A percentile compares a stretch with the other conserved stretches of the same genome.
Conservation (phyloP, 2,329 filamentous ascomycete genomes). For the Aspergillus arachidicola region DNA sequence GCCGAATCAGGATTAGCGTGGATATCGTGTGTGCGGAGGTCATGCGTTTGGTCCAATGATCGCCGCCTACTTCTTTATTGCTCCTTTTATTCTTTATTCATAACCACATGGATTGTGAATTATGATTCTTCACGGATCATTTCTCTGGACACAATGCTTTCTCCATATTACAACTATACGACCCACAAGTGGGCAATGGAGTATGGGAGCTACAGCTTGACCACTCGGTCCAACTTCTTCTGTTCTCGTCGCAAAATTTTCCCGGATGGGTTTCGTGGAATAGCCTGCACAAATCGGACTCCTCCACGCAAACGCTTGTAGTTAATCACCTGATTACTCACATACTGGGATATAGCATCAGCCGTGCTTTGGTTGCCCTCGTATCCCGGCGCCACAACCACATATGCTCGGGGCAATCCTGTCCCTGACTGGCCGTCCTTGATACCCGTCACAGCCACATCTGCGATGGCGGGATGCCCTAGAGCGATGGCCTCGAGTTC, state of each 20-base stretch:
- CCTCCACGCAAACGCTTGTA: too few species aligned
- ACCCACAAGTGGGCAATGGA: conserved; percentile 34
- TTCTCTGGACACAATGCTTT: neutral
- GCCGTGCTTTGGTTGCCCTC: too few species aligned
- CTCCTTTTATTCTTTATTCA: neutral
- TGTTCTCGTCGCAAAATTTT: too few species aligned
- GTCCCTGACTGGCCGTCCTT: conserved; percentile 58
- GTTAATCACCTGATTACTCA: too few species aligned
- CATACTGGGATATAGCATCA: too few species aligned
- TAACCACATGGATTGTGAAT: neutral
- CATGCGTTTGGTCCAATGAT: neutral
- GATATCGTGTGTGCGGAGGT: neutral
- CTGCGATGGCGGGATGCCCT: conserved; percentile 47
- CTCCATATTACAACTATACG: neutral
- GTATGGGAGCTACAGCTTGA: conserved; percentile 52
- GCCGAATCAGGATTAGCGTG: neutral
- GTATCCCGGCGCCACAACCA: too few species aligned
- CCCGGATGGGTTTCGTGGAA: too few species aligned
- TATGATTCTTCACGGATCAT: neutral
- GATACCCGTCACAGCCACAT: conserved; percentile 61
- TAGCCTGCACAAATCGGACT: too few species aligned
- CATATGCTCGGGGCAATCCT: conserved; percentile 55
- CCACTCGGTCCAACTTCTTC: conserved; percentile 39
- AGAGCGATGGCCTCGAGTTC: conserved; percentile 57
- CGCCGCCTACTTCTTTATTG: neutral